These are phyloP conservation scores for Apiotrichum sp. DNA, from an alignment of 1,284 basidiomycete genomes.

Conservation along the genomic window DNA sequence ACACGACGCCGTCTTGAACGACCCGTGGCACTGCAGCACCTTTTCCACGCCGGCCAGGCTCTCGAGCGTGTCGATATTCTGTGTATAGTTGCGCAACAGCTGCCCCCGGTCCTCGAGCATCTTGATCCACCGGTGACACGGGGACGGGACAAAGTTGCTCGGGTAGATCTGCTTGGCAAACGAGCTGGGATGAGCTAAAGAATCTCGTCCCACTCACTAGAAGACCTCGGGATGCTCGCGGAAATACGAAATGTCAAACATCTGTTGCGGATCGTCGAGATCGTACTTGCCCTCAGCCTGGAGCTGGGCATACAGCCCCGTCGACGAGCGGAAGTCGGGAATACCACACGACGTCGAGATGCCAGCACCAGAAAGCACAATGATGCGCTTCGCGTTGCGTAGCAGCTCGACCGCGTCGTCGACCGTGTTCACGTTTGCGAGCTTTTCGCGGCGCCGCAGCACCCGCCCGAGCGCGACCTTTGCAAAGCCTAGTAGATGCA, in stretches of 20 bases:
- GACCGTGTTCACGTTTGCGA: conserved; percentile 71
- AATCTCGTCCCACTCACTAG: conserved; percentile 56
- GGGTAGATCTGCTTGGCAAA: conserved; percentile 64
- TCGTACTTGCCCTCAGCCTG: conserved; percentile 71
- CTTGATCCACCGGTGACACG: conserved; percentile 90
- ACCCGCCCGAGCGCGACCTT: conserved; percentile 69
- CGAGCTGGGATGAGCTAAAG: conserved; percentile 53
- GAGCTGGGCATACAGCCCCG: conserved; percentile 76
- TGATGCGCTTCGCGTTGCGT: conserved; percentile 60
- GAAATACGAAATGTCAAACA: conserved; percentile 92
- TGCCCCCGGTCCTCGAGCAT: conserved; percentile 72
- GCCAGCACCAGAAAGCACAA: conserved; percentile 88
- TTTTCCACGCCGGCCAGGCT: conserved; percentile 72
- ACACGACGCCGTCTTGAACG: conserved; percentile 84
- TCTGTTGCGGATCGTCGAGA: conserved; percentile 91
- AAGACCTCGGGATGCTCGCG: conserved; percentile 66
- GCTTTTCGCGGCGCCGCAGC: conserved; percentile 66
- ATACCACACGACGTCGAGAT: conserved; percentile 89
- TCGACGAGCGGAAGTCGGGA: conserved; percentile 76
- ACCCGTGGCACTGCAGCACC: conserved; percentile 91
- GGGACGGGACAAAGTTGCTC: conserved; percentile 46
- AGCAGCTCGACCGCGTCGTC: conserved; percentile 76
- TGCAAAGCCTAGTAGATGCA: conserved; percentile 65
- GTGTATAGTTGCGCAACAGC: conserved; percentile 79
- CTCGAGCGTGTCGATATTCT: conserved; percentile 61